phyloP scores from a whole-genome alignment of 805 yeast genomes.

The Nematodospora valgi region DNA sequence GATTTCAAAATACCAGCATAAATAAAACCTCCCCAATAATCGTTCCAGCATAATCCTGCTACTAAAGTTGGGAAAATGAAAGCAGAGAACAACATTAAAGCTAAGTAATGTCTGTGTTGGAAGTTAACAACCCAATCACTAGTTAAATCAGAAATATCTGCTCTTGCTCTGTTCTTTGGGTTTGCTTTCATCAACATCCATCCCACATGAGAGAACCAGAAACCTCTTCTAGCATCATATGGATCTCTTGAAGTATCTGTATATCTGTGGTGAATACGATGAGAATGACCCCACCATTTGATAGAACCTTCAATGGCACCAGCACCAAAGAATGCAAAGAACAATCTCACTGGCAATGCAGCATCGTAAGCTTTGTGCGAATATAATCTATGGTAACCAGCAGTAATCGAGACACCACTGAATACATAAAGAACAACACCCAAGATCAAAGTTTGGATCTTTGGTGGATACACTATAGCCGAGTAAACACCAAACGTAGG shows the following conservation, averaged over 20 bases:
- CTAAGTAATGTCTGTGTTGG: constrained; percentile 76
- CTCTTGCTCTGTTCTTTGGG: constrained; percentile 78
- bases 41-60: constrained; percentile 56
- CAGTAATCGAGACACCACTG: constrained; percentile 76
- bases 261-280: constrained; percentile 82
- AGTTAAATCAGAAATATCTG: constrained; percentile 74
- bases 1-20: constrained; percentile 74
- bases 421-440: constrained; percentile 51
- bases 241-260: constrained; percentile 84
- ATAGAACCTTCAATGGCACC: constrained; percentile 82
- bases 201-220: constrained; percentile 82
- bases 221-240: constrained; percentile 79
- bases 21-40: constrained; percentile 70
- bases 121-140: constrained; percentile 75
- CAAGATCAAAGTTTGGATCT: constrained; percentile 49
- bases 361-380: constrained; percentile 74
- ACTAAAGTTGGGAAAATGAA: constrained; percentile 61
- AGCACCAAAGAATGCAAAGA: constrained; percentile 76
- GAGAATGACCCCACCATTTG: constrained; percentile 88
- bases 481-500: constrained; percentile 53
- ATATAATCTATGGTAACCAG: constrained; percentile 80
- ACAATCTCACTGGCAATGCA: constrained; percentile 54
- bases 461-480: constrained; percentile 48
- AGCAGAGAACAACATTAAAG: constrained; percentile 57
- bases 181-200: constrained; percentile 83